Evolutionary conservation across 768 basidiomycete genomes (phyloP), one percentile per base, ranked within the genome.

Genomic region (Rhodotorula graminis): DNA sequence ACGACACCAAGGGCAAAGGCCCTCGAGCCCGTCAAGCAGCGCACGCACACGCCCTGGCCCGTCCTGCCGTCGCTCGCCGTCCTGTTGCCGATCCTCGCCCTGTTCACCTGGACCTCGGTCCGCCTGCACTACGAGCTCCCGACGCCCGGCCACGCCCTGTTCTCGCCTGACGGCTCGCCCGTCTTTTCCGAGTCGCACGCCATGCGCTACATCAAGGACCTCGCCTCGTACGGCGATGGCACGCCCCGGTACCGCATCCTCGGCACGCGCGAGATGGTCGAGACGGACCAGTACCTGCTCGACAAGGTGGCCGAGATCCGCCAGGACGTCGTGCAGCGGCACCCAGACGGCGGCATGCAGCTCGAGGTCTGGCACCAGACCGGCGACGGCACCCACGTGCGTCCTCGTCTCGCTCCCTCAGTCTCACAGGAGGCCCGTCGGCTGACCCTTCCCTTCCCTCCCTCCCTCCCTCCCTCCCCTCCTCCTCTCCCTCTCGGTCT

Each of bases 281-380:
- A 87, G 40, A 92, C 90, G 8, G 93, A 96, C 76, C 82, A 84
- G 37, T 97, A 92, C 88, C 88, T 94, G 85, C 78, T 88, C 31
- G 82, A 85, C 59, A 86, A 89, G 77, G 89, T 89, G 5, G 82
- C 87, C 65, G 83, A 83, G 57, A 80, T 94, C 50, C 83, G 87
- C 77, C 80, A 81, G 46, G 81, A 87, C 64, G 94, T 93, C 79
- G 87, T 72, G 33, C 14, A 57, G 40, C 89, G 44, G 1, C 68
- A 66, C 47, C 71, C 58, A 81, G 81, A 61, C 80, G 86, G 42
- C 84, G 85, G 14, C 79, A 79, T 46, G 80, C 82, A 94, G 78
- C 93, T 95, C 77, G 92, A 96, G 78, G 87, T 94, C 0, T 95
- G 91, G 90, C 84, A 89, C 67, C 94, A 96, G 81, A 33, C 61